A percentile compares a stretch with the other conserved stretches of the same genome.
Conservation (phyloP, 257 asterid genomes). For the Nicotiana otophora region DNA sequence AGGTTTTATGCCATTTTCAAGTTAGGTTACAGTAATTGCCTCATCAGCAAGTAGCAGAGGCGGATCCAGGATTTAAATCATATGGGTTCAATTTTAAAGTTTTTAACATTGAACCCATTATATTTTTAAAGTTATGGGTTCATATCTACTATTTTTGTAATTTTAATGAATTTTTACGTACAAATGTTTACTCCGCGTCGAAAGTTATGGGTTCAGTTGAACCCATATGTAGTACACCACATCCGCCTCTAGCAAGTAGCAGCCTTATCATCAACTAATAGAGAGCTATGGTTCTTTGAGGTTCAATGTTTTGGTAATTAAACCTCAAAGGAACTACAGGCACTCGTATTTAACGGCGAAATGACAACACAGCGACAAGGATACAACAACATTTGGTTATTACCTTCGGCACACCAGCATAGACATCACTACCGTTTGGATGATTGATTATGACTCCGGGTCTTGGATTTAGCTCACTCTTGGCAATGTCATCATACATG, state of each 20-base stretch:
- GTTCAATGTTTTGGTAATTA: background rate
- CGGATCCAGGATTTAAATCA: no score
- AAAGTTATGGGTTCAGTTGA: no score
- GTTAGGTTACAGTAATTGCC: background rate
- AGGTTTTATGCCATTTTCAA: background rate
- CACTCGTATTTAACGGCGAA: background rate
- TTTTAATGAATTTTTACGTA: no score
- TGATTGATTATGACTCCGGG: constrained; percentile 72
- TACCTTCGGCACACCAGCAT: constrained; percentile 90
- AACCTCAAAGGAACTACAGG: background rate
- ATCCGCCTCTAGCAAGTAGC: background rate
- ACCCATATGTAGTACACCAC: no score
- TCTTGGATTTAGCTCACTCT: constrained; percentile 55
- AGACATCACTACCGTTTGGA: constrained; percentile 75
- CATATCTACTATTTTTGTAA: no score
- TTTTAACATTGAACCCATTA: no score
- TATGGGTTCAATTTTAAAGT: no score
- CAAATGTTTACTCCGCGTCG: no score
- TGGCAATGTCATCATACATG: constrained; percentile 92
- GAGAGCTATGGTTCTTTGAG: background rate
- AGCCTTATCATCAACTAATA: no score
- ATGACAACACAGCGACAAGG: background rate
- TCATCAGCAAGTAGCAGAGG: background rate
- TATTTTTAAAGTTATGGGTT: no score
- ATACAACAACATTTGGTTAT: background rate